phyloP scores from a whole-genome alignment of 2,329 filamentous ascomycete species.

The Colletotrichum graminicola region DNA sequence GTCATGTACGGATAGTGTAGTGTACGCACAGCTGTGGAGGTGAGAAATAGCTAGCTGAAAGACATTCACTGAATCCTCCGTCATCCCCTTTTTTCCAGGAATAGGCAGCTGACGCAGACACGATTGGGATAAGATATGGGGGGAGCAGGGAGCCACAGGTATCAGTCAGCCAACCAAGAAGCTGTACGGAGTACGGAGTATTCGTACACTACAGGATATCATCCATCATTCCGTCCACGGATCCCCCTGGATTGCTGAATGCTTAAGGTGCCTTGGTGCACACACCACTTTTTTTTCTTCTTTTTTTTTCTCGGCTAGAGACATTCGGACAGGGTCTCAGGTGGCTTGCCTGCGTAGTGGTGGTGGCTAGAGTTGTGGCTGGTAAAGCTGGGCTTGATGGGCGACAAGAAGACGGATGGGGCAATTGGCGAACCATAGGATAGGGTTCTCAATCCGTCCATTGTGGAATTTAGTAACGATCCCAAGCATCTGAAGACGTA shows the following conservation, averaged over 20 bases:
- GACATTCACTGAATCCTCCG: conserved; percentile 7
- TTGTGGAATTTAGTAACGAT: neutral
- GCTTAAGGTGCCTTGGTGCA: neutral
- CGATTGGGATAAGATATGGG: neutral
- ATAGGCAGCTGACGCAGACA: conserved; percentile 32
- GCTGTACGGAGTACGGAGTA: too few species aligned
- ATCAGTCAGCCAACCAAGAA: conserved; percentile 17
- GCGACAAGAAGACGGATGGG: too few species aligned
- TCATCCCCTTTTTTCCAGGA: conserved; percentile 27
- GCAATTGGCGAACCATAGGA: too few species aligned
- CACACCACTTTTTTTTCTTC: too few species aligned
- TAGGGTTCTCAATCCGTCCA: neutral
- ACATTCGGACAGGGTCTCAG: conserved; percentile 13
- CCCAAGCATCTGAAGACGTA: neutral
- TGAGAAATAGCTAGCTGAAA: neutral
- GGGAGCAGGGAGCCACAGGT: neutral
- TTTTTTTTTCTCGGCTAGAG: neutral
- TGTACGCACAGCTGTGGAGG: neutral
- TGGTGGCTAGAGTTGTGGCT: conserved; percentile 15
- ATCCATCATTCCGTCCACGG: conserved; percentile 12
- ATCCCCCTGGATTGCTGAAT: conserved; percentile 19
- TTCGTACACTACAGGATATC: too few species aligned
- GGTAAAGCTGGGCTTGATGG: neutral
- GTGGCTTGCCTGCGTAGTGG: conserved; percentile 4
- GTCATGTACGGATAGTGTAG: neutral